A percentile compares a stretch with the other conserved stretches of the same genome.
These are phyloP conservation scores for Vanrija pseudolonga DNA, from an alignment of 1,284 basidiomycete species.

Conservation along the genomic window DNA sequence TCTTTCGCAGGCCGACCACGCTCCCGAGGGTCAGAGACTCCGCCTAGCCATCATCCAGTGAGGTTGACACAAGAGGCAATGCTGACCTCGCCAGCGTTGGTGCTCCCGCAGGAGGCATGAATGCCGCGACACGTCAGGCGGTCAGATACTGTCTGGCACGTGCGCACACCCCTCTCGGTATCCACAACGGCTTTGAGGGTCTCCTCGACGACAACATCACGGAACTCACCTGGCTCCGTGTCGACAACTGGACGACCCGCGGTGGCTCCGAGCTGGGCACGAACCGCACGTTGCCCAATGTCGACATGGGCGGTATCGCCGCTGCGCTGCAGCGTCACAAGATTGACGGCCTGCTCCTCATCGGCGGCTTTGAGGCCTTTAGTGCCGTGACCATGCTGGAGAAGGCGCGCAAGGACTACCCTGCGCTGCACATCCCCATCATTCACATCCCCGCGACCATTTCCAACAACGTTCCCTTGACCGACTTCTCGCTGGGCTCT, in stretches of 20 bases:
- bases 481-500: conserved; percentile 89
- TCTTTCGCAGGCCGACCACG: conserved; percentile 58
- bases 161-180: conserved; percentile 83
- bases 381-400: conserved; percentile 73
- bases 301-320: conserved; percentile 81
- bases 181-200: conserved; percentile 94
- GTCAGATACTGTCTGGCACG: conserved; percentile 88
- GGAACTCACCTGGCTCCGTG: conserved; percentile 88
- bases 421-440: conserved; percentile 92
- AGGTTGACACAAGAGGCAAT: no score
- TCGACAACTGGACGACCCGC: conserved; percentile 92
- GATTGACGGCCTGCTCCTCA: conserved; percentile 78
- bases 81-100: conserved; percentile 56
- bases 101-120: conserved; percentile 98
- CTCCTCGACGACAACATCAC: conserved; percentile 83
- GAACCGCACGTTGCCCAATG: conserved; percentile 80
- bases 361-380: conserved; percentile 97
- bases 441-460: conserved; percentile 91
- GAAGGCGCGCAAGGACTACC: conserved; percentile 74
- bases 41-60: conserved; percentile 82
- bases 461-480: conserved; percentile 96
- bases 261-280: conserved; percentile 99
- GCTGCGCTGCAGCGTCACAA: conserved; percentile 83
- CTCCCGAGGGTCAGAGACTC: conserved; percentile 70
- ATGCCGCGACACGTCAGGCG: conserved; percentile 90